Conservation (phyloP, 78 protist genomes). For the Cavenderia fasciculata region DNA sequence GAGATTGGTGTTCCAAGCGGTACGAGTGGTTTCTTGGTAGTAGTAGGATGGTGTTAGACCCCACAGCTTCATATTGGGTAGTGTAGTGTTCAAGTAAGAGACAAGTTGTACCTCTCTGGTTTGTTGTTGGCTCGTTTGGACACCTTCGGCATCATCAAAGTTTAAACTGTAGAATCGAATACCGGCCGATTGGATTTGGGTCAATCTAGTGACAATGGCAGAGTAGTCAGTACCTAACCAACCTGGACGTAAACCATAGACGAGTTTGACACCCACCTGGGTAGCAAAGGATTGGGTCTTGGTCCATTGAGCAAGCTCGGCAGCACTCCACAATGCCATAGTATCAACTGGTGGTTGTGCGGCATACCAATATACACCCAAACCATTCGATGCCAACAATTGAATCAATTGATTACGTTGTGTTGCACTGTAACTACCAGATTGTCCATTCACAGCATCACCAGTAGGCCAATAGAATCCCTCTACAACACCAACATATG, state of each 20-base stretch:
- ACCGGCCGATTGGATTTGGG: slow-evolving; percentile 14
- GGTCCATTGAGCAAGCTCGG: slow-evolving; percentile 7
- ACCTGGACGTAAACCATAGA: slow-evolving; percentile 43
- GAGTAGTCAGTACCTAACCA: background rate
- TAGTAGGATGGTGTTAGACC: slow-evolving; percentile 2
- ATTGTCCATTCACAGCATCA: slow-evolving; percentile 43
- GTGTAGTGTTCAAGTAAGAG: background rate
- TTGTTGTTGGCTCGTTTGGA: slow-evolving; percentile 12
- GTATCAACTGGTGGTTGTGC: slow-evolving; percentile 28
- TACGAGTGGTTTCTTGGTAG: background rate
- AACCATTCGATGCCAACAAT: slow-evolving; percentile 3
- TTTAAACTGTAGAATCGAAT: slow-evolving; percentile 15
- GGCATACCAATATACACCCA: slow-evolving; percentile 37
- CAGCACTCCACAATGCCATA: background rate
- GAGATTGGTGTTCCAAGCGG: slow-evolving; percentile 5
- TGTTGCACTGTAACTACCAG: background rate
- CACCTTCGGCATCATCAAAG: slow-evolving; percentile 71
- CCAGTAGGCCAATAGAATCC: slow-evolving; percentile 28
- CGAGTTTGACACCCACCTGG: background rate
- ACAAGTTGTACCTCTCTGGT: background rate
- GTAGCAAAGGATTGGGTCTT: background rate
- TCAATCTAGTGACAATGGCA: background rate
- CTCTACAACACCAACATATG: background rate
- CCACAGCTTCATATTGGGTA: slow-evolving; percentile 5
- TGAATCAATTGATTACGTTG: slow-evolving; percentile 16